Percentiles rank a stretch among this genome's conserved stretches.
These are phyloP conservation scores for Wallacemonas sp. DNA, from an alignment of 208 protist species.

Conservation along the genomic window DNA sequence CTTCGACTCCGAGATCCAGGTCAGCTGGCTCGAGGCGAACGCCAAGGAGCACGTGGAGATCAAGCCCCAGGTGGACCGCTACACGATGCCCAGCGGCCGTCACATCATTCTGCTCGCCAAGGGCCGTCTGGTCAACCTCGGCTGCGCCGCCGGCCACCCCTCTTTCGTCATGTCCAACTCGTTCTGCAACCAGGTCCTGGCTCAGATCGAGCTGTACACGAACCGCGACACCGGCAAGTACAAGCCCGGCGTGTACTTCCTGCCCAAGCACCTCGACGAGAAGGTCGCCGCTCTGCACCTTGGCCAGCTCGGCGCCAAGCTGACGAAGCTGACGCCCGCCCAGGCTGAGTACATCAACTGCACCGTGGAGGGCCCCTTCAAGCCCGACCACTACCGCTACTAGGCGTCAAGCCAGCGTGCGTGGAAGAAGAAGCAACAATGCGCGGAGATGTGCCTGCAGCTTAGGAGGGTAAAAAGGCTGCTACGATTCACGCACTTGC, in stretches of 20 bases:
- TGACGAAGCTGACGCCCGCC: slow-evolving; percentile 94
- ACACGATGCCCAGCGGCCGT: slow-evolving; percentile 92
- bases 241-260: slow-evolving; percentile 94
- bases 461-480: too few species aligned
- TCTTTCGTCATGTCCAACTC: slow-evolving; percentile 99
- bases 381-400: slow-evolving; percentile 98
- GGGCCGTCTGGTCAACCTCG: slow-evolving; percentile 98
- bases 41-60: slow-evolving; percentile 95
- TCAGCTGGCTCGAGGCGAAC: slow-evolving; percentile 92
- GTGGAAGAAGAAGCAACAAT: background rate
- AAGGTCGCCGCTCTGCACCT: slow-evolving; percentile 99
- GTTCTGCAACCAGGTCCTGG: slow-evolving; percentile 99
- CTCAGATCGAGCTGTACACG: slow-evolving; percentile 98
- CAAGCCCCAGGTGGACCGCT: slow-evolving; percentile 99
- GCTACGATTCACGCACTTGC: too few species aligned
- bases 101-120: slow-evolving; percentile 97
- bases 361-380: slow-evolving; percentile 96
- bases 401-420: slow-evolving; percentile 66
- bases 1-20: slow-evolving; percentile 99
- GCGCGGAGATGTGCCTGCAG: too few species aligned
- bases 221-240: slow-evolving; percentile 94
- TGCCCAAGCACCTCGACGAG: slow-evolving; percentile 99
- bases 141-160: slow-evolving; percentile 99
- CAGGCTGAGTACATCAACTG: slow-evolving; percentile 99
- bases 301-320: slow-evolving; percentile 95